Percentiles rank a stretch among this genome's conserved stretches.
These are phyloP conservation scores for Sequoia sempervirens DNA, from an alignment of 75 land plant genomes.

Conservation along the genomic window DNA sequence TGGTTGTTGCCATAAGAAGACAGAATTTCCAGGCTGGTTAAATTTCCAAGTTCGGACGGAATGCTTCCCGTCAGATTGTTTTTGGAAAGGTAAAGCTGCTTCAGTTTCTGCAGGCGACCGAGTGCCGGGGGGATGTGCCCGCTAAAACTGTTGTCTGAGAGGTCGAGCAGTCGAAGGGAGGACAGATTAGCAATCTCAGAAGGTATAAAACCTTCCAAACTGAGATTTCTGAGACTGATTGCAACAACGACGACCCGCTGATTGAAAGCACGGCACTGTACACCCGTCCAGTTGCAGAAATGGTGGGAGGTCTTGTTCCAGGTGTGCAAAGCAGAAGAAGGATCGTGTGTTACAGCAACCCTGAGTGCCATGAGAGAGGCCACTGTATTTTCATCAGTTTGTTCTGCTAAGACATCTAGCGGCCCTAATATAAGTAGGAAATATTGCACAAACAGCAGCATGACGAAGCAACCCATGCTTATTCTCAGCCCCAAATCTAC, in stretches of 20 bases:
- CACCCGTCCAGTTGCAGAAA: not conserved
- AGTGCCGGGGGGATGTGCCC: conserved; percentile 46
- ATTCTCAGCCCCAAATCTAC: not conserved
- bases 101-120: conserved; percentile 24
- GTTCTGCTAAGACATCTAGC: not conserved
- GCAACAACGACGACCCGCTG: not conserved
- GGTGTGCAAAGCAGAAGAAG: not conserved
- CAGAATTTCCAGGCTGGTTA: conserved; percentile 38
- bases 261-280: not conserved
- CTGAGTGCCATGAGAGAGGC: not conserved
- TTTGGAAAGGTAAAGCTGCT: conserved; percentile 35
- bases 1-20: conserved; percentile 39
- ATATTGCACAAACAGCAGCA: not conserved
- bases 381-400: not conserved
- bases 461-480: not conserved
- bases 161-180: conserved; percentile 19
- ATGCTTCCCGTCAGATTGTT: conserved; percentile 56
- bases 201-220: conserved; percentile 43
- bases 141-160: conserved; percentile 42
- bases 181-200: conserved; percentile 31
- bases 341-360: not conserved
- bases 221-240: conserved; percentile 20
- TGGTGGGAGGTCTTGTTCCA: not conserved
- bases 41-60: conserved; percentile 41
- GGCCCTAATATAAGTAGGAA: not conserved